A percentile compares a stretch with the other conserved stretches of the same genome.
Evolutionary conservation across 1,139 yeast genomes (phyloP).

Genomic region (Debaryomyces fabryi): DNA sequence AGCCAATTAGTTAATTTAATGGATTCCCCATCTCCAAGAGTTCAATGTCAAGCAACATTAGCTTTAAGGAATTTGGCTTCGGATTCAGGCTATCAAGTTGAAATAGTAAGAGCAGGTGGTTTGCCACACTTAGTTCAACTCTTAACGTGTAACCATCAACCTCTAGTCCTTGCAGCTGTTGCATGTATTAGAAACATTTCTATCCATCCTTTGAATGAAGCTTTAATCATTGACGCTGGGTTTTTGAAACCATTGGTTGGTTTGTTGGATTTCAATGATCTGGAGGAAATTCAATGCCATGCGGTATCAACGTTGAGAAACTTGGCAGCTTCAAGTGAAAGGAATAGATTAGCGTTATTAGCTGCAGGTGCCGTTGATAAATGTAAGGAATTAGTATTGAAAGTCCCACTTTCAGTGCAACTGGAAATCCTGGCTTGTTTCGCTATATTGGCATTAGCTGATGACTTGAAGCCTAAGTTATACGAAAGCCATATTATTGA

Average conservation of each 20-base stretch:
- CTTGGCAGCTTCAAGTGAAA: conserved; percentile 93
- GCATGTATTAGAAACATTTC: conserved; percentile 97
- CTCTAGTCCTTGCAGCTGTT: conserved; percentile 91
- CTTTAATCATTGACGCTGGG: conserved; percentile 93
- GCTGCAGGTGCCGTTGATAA: conserved; percentile 96
- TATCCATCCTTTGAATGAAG: conserved; percentile 94
- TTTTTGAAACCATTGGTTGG: conserved; percentile 88
- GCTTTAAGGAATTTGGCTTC: conserved; percentile 95
- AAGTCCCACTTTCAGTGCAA: conserved; percentile 86
- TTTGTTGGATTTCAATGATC: conserved; percentile 79
- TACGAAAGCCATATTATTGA: conserved; percentile 84
- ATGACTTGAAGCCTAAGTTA: conserved; percentile 85
- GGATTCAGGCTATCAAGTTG: conserved; percentile 90
- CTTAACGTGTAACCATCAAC: conserved; percentile 87
- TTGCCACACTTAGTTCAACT: conserved; percentile 87
- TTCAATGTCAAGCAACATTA: conserved; percentile 96
- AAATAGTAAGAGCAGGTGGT: conserved; percentile 94
- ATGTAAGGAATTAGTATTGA: conserved; percentile 83
- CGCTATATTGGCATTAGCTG: conserved; percentile 95
- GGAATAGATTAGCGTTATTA: conserved; percentile 86
- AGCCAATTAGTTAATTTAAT: conserved; percentile 83
- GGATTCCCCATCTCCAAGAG: conserved; percentile 92
- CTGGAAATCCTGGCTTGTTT: conserved; percentile 96
- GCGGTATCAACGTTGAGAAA: conserved; percentile 95
- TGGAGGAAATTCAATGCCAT: conserved; percentile 97